Percentiles rank a stretch among this genome's conserved stretches.
Conservation (phyloP, 2,329 filamentous ascomycete species). For the Monilinia laxa region DNA sequence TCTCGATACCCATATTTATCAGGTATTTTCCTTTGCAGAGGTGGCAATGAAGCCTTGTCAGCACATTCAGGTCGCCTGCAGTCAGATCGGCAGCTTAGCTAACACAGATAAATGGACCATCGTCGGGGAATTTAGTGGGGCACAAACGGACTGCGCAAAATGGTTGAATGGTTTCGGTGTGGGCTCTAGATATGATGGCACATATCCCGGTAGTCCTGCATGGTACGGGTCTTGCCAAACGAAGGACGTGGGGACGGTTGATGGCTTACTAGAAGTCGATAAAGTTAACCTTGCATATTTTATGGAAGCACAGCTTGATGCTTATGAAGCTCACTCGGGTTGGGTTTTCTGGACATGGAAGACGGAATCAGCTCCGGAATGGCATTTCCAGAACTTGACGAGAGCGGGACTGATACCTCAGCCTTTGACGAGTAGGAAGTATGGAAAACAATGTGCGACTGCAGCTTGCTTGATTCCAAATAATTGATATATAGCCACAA, state of each 20-base stretch:
- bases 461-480: conserved; percentile 35
- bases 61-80: conserved; percentile 46
- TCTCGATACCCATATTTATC: conserved; percentile 47
- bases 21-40: conserved; percentile 44
- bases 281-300: conserved; percentile 44
- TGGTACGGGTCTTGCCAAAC: conserved; percentile 43
- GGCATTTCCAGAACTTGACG: conserved; percentile 45
- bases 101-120: conserved; percentile 40
- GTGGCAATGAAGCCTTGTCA: conserved; percentile 42
- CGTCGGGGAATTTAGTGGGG: conserved; percentile 48
- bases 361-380: conserved; percentile 44
- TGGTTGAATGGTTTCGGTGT: conserved; percentile 57
- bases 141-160: conserved; percentile 47
- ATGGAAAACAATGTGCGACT: conserved; percentile 36
- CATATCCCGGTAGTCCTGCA: conserved; percentile 41
- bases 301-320: conserved; percentile 47
- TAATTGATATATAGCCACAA: conserved; percentile 28
- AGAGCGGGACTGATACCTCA: conserved; percentile 44
- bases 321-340: conserved; percentile 43
- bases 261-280: conserved; percentile 41
- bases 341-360: conserved; percentile 49
- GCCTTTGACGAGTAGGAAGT: conserved; percentile 40
- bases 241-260: conserved; percentile 49
- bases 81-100: conserved; percentile 39
- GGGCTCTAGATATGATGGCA: conserved; percentile 54